phyloP scores from a whole-genome alignment of 176 grass and related monocot species.

The Areca catechu region DNA sequence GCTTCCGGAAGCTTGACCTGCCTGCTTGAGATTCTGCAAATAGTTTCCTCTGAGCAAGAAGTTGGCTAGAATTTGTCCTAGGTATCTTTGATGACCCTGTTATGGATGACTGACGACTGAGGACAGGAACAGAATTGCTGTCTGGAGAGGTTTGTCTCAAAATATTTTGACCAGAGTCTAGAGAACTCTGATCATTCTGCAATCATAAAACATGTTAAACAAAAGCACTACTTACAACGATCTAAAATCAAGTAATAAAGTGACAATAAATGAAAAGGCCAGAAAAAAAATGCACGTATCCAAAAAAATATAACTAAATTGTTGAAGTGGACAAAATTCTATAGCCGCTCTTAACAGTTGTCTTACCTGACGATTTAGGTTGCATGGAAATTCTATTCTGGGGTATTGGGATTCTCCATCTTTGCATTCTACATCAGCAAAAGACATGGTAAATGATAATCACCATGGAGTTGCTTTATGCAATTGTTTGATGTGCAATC shows the following conservation, averaged over 20 bases:
- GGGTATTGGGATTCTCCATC: slow-evolving; percentile 46
- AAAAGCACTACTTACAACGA: too few species aligned
- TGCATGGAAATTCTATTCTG: slow-evolving; percentile 56
- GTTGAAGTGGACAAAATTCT: too few species aligned
- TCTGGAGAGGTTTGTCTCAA: slow-evolving; percentile 20
- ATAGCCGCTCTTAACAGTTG: neutral
- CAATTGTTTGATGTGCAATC: too few species aligned
- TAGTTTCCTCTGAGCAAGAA: slow-evolving; percentile 45
- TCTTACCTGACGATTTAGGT: slow-evolving; percentile 43
- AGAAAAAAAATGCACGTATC: too few species aligned
- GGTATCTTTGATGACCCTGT: slow-evolving; percentile 24
- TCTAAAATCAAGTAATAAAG: too few species aligned
- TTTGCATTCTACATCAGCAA: slow-evolving; percentile 52
- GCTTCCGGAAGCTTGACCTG: slow-evolving; percentile 70
- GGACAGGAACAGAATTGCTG: slow-evolving; percentile 30
- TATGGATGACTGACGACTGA: slow-evolving; percentile 28
- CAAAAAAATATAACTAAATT: too few species aligned
- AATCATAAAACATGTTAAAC: neutral
- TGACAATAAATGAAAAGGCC: too few species aligned
- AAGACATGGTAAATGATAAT: neutral
- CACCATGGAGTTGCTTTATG: neutral
- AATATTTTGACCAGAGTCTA: slow-evolving; percentile 5
- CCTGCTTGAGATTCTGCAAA: slow-evolving; percentile 65
- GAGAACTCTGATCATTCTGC: slow-evolving; percentile 2
- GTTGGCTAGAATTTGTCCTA: slow-evolving; percentile 43